Percentiles rank a stretch among this genome's conserved stretches.
These are phyloP conservation scores for Hygrophorus pudorinus DNA, from an alignment of 768 basidiomycete species.

Conservation along the genomic window DNA sequence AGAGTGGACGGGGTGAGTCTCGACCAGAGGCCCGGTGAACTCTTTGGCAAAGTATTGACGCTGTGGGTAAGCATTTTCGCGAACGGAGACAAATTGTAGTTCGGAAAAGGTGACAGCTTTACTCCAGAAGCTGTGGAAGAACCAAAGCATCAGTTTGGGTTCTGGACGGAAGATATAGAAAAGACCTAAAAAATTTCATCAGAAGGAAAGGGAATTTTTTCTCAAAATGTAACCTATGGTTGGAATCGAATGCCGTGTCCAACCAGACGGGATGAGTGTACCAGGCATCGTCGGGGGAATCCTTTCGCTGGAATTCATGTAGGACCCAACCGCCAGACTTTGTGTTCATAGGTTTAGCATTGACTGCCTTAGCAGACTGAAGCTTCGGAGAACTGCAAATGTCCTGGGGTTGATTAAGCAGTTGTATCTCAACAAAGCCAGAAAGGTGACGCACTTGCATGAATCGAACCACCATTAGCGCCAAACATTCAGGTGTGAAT, in stretches of 20 bases:
- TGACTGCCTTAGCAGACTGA: too few species aligned
- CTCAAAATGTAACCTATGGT: not conserved
- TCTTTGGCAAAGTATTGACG: not conserved
- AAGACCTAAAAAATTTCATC: not conserved
- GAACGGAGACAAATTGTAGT: not conserved
- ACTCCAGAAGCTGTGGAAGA: not conserved
- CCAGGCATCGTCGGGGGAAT: not conserved
- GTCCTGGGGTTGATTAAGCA: too few species aligned
- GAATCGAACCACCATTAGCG: slow-evolving; percentile 10
- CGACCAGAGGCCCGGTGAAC: not conserved
- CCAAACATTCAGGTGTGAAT: slow-evolving; percentile 7
- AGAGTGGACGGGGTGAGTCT: not conserved
- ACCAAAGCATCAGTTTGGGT: too few species aligned
- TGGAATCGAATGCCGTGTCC: not conserved
- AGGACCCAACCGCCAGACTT: not conserved
- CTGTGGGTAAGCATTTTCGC: not conserved
- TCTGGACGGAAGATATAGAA: not conserved
- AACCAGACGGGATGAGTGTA: not conserved
- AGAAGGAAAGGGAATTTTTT: not conserved
- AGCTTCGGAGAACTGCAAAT: too few species aligned
- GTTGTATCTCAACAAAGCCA: too few species aligned
- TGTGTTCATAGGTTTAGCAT: too few species aligned
- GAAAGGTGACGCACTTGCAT: slow-evolving; percentile 7
- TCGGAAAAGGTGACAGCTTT: not conserved
- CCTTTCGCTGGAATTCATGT: not conserved